A percentile compares a stretch with the other conserved stretches of the same genome.
These are phyloP conservation scores for Mesotaenium endlicherianum DNA, from an alignment of 139 green algal species.

Conservation along the genomic window DNA sequence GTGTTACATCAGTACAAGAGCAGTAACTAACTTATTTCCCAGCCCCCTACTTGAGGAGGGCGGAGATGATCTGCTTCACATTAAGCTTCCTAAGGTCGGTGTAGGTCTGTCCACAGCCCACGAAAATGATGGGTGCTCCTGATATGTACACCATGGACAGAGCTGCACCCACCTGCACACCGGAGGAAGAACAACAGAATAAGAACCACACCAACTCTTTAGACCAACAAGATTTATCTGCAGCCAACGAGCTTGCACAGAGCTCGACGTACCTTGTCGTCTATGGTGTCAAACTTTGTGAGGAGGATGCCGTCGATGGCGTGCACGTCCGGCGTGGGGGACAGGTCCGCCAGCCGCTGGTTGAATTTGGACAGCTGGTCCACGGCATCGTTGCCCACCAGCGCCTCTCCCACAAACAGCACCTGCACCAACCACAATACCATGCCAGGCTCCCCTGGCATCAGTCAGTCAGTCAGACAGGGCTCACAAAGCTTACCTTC, in stretches of 20 bases:
- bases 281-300: conserved; percentile 99
- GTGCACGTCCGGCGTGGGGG: conserved; percentile 17
- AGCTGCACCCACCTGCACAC: conserved; percentile 72
- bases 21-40: not conserved
- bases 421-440: conserved; percentile 19
- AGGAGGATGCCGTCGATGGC: conserved; percentile 85
- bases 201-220: not conserved
- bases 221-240: not conserved
- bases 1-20: not conserved
- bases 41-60: conserved; percentile 71
- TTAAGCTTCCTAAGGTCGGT: conserved; percentile 91
- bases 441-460: too few species aligned
- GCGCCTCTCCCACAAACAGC: conserved; percentile 97
- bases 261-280: conserved; percentile 82
- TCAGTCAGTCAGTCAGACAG: too few species aligned
- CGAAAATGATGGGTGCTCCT: conserved; percentile 95
- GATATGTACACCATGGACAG: conserved; percentile 97
- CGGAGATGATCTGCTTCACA: conserved; percentile 84
- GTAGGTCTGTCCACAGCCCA: conserved; percentile 97
- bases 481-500: too few species aligned
- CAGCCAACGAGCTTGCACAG: not conserved
- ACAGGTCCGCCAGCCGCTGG: conserved; percentile 56
- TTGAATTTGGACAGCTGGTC: conserved; percentile 99
- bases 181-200: not conserved
- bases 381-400: conserved; percentile 98